Conservation (phyloP, 1,284 basidiomycete species). For the Leccinum variabile region DNA sequence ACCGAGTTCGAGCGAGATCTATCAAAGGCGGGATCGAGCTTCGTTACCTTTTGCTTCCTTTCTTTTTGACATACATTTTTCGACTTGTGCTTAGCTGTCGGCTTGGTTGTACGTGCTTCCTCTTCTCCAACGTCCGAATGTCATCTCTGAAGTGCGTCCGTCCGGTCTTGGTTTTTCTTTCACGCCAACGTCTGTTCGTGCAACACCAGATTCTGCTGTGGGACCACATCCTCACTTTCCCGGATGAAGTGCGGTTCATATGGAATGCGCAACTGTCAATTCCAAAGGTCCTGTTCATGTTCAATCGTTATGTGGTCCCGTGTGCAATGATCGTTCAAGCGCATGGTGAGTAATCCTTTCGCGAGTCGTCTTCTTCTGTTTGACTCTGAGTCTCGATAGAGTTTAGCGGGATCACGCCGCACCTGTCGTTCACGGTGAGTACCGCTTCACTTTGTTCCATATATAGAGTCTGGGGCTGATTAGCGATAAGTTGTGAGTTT, state of each 20-base stretch:
- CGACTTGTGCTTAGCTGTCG: conserved; percentile 16
- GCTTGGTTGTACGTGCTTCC: conserved; percentile 25
- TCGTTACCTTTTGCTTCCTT: not conserved
- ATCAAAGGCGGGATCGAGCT: not conserved
- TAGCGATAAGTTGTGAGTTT: too few species aligned
- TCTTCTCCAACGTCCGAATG: not conserved
- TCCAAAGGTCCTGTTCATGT: too few species aligned
- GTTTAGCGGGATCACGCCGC: too few species aligned
- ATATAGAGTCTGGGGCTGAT: too few species aligned
- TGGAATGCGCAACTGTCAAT: conserved; percentile 44
- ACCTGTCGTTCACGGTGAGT: too few species aligned
- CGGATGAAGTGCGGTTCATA: conserved; percentile 45
- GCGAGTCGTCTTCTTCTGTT: too few species aligned
- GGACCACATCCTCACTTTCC: conserved; percentile 48
- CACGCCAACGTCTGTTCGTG: not conserved
- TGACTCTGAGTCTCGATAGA: too few species aligned
- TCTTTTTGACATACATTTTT: not conserved
- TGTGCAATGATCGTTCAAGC: too few species aligned
- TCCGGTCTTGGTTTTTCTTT: not conserved
- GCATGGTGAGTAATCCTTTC: too few species aligned
- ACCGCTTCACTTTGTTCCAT: too few species aligned
- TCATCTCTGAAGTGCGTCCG: not conserved
- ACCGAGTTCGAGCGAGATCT: not conserved
- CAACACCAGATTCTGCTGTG: conserved; percentile 44
- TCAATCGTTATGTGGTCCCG: too few species aligned